These are phyloP conservation scores for Amauroascus verrucosus DNA, from an alignment of 2,329 filamentous ascomycete species.

Conservation along the genomic window DNA sequence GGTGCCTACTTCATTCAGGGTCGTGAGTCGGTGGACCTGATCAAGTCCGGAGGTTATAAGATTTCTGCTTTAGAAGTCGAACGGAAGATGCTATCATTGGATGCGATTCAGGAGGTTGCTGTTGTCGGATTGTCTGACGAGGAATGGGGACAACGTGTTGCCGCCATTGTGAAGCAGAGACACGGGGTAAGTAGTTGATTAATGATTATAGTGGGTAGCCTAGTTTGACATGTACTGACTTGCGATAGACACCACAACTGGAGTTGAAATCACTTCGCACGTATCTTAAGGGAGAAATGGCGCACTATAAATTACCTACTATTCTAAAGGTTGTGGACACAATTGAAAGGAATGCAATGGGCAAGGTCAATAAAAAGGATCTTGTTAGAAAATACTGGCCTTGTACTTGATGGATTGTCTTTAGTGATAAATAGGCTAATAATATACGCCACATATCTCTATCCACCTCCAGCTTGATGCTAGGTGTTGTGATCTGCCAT, in stretches of 20 bases:
- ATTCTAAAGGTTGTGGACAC: conserved; percentile 69
- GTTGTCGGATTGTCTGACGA: conserved; percentile 45
- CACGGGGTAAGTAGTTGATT: conserved; percentile 22
- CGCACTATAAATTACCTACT: conserved; percentile 87
- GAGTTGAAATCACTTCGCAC: conserved; percentile 26
- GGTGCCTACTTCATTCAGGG: conserved; percentile 46
- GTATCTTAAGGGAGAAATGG: conserved; percentile 57
- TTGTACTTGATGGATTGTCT: too few relatives aligned
- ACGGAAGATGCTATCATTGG: conserved; percentile 42
- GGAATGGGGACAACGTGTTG: conserved; percentile 47
- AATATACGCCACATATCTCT: too few relatives aligned
- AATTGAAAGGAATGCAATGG: conserved; percentile 89
- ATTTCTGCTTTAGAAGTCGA: conserved; percentile 47
- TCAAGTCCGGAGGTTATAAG: conserved; percentile 49
- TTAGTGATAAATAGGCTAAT: too few relatives aligned
- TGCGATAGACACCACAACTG: conserved; percentile 16
- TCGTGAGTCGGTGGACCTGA: conserved; percentile 44
- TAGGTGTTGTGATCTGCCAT: too few relatives aligned
- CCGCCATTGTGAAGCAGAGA: conserved; percentile 40
- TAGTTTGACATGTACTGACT: not conserved
- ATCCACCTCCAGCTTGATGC: too few relatives aligned
- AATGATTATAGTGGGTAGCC: too few relatives aligned
- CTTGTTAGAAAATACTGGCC: conserved; percentile 32
- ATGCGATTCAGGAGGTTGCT: conserved; percentile 43
- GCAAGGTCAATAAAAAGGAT: conserved; percentile 52